These are phyloP conservation scores for Geranium rotundifolium DNA, from an alignment of 345 rosid genomes.

Conservation along the genomic window DNA sequence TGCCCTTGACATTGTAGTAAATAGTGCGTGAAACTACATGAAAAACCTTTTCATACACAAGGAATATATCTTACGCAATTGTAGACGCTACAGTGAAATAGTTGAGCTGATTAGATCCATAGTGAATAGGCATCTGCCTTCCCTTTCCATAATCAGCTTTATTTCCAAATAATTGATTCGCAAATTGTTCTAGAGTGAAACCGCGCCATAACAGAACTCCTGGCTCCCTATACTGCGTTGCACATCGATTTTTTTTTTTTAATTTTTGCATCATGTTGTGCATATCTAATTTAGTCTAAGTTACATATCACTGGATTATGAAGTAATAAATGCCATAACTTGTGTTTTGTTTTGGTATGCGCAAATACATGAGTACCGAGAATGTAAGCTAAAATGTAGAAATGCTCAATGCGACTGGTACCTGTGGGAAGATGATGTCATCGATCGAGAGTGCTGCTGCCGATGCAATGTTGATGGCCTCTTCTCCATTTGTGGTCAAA, in stretches of 20 bases:
- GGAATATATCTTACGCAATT: constrained; percentile 38
- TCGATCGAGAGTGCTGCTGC: constrained; percentile 61
- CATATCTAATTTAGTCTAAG: too few species aligned
- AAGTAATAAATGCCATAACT: not conserved
- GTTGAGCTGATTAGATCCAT: constrained; percentile 57
- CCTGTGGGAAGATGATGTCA: constrained; percentile 66
- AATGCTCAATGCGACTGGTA: not conserved
- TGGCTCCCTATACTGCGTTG: constrained; percentile 57
- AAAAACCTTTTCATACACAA: not conserved
- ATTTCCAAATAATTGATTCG: constrained; percentile 64
- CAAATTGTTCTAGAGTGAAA: constrained; percentile 55
- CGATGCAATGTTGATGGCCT: constrained; percentile 64
- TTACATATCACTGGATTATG: too few species aligned
- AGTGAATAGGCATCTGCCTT: constrained; percentile 77
- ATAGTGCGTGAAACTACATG: not conserved
- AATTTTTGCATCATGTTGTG: too few species aligned
- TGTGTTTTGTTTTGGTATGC: too few species aligned
- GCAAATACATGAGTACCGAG: too few species aligned
- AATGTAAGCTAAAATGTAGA: too few species aligned
- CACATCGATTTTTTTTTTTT: not conserved
- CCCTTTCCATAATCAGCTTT: constrained; percentile 69
- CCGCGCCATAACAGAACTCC: constrained; percentile 75
- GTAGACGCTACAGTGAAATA: constrained; percentile 71
- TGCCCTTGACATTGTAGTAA: not conserved
- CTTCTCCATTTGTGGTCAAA: constrained; percentile 56